Evolutionary conservation across 2,329 filamentous ascomycete genomes (phyloP), one percentile per base, ranked within the genome.

Genomic region (Talaromyces rugulosus): DNA sequence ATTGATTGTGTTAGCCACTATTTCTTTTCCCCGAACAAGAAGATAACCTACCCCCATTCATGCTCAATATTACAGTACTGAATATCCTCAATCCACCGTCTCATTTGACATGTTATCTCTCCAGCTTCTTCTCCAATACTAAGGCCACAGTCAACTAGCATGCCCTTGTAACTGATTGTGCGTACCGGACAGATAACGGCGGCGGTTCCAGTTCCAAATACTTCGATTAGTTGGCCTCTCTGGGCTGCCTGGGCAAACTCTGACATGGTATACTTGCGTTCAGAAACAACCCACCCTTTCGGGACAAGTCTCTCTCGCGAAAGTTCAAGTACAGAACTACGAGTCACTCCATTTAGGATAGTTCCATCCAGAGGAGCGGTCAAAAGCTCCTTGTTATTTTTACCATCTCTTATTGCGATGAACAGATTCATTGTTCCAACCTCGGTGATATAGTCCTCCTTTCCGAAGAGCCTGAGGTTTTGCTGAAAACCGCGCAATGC

Each of bases 341-440:
- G 84, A 12, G 93, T 97, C 6, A 99, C 92, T 70, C 95, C 95
- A 78, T 96, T 92, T 52, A 99, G 85, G 68, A 99, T 98, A 33
- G 93, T 98, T 57, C 95, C 95, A 75, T 99, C 95, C 12, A 99
- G 84, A 28, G 95, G 94, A 50, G 94, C 91, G 18, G 95, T 99
- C 70, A 97, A 77, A 59, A 99, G 85, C 81, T 97, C 92, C 73
- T 92, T 93, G 80, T 93, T 85, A 8, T 94, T 94, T 76, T 90
- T 83, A 82, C 90, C 91, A 81, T 96, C 87, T 79, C 87, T 87
- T 69, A 97, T 79, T 50, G 89, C 92, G 30, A 89, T 89, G 72
- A 98, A 99, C 75, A 99, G 87, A 80, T 99, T 99, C 95, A 98
- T 99, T 62, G 95, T 98, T 71, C 95, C 95, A 61, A 96, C 95